Evolutionary conservation across 257 asterid genomes (phyloP).

Genomic region (Cynanchum wilfordii): DNA sequence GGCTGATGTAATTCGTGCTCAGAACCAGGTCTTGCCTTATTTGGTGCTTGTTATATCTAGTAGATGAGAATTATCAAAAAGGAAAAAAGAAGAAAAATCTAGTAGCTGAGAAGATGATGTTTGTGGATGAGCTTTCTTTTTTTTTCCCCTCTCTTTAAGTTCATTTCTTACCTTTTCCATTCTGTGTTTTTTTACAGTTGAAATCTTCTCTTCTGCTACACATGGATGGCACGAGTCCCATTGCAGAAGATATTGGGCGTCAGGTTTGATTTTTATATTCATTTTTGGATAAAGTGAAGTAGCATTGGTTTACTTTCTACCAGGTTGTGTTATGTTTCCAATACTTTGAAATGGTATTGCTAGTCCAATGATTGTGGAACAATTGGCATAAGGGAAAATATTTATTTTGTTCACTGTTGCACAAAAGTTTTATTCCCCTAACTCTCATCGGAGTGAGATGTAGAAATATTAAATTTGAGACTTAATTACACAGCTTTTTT

Average conservation of each 20-base stretch:
- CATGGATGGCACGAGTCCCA: constrained; percentile 90
- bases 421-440: background rate
- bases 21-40: constrained; percentile 57
- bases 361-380: background rate
- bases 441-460: background rate
- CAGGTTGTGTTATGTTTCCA: background rate
- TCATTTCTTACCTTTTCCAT: constrained; percentile 1
- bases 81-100: too few relatives aligned
- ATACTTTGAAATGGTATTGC: background rate
- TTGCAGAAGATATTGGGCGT: constrained; percentile 98
- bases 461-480: background rate
- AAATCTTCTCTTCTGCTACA: constrained; percentile 88
- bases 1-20: constrained; percentile 74
- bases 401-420: background rate
- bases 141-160: background rate
- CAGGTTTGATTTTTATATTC: constrained; percentile 50
- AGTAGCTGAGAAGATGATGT: too few relatives aligned
- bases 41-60: background rate
- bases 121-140: background rate
- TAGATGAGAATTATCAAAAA: too few relatives aligned
- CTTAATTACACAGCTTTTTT: background rate
- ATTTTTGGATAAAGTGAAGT: background rate
- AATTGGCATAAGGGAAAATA: background rate
- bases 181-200: constrained; percentile 47
- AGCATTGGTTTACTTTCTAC: background rate